These are phyloP conservation scores for Zanthoxylum bungeanum DNA, from an alignment of 345 rosid species.

Conservation along the genomic window DNA sequence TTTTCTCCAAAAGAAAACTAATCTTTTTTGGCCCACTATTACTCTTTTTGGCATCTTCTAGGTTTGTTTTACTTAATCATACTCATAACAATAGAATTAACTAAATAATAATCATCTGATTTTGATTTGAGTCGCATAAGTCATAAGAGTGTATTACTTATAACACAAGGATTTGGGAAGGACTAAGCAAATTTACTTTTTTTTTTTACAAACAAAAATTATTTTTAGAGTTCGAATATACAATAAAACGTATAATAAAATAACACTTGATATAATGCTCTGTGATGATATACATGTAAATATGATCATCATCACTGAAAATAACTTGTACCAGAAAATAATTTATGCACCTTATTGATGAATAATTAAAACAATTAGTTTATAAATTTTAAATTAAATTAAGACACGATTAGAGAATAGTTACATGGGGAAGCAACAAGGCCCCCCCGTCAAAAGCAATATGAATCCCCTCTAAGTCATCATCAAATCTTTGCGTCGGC, in stretches of 20 bases:
- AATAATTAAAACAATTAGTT: background rate
- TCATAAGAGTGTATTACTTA: too few relatives aligned
- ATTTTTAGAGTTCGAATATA: too few relatives aligned
- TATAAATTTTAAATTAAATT: too few relatives aligned
- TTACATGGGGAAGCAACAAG: background rate
- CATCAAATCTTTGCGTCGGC: conserved; percentile 8
- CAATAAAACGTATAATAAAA: background rate
- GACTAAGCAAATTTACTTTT: too few relatives aligned
- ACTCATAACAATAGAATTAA: background rate
- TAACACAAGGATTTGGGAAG: too few relatives aligned
- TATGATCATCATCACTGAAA: background rate
- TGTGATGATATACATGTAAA: background rate
- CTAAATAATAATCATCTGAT: background rate
- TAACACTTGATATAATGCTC: too few relatives aligned
- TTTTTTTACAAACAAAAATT: too few relatives aligned
- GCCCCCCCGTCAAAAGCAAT: background rate
- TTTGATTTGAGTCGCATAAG: background rate
- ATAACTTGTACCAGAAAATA: background rate
- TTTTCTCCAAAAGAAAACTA: background rate
- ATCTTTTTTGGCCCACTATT: conserved; percentile 1
- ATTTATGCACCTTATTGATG: background rate
- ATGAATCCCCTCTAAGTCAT: background rate
- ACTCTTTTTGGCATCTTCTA: conserved; percentile 32
- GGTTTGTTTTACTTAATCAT: conserved; percentile 4
- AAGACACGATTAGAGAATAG: background rate